Conservation (phyloP, 2,329 filamentous ascomycete genomes). For the Colletotrichum simmondsii region DNA sequence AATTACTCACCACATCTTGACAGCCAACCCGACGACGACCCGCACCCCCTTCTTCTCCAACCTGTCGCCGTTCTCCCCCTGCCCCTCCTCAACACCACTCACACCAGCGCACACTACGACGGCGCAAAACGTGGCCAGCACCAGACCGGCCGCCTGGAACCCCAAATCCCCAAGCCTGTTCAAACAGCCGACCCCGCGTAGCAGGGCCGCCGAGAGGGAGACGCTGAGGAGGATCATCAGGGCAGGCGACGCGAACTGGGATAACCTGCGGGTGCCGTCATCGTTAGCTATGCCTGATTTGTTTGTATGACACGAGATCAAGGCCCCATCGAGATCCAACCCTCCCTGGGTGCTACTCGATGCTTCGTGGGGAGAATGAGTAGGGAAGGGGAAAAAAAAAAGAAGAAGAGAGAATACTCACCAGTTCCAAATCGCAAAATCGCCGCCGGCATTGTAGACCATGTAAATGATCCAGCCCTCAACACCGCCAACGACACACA, state of each 20-base stretch:
- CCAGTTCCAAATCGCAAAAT: conserved; percentile 40
- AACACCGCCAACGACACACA: conserved; percentile 38
- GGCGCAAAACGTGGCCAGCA: conserved; percentile 18
- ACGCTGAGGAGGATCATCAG: conserved; percentile 79
- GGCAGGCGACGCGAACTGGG: conserved; percentile 17
- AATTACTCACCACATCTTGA: conserved; percentile 26
- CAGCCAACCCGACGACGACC: not conserved
- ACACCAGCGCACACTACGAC: conserved; percentile 11
- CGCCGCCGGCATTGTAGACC: conserved; percentile 35
- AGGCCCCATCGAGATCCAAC: no score
- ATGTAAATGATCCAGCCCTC: conserved; percentile 42
- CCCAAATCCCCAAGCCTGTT: conserved; percentile 9
- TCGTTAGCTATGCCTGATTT: not conserved
- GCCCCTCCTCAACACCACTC: not conserved
- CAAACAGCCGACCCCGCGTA: conserved; percentile 9
- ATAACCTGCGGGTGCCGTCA: conserved; percentile 18
- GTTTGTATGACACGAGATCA: not conserved
- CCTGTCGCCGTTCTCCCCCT: not conserved
- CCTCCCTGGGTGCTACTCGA: not conserved
- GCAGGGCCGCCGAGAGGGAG: conserved; percentile 73
- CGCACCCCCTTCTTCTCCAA: not conserved
- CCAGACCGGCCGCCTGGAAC: conserved; percentile 16
- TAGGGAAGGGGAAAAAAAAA: fast-evolving
- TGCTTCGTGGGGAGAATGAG: not conserved
- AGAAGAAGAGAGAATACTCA: conserved; percentile 18